Base-by-base conservation (phyloP, 208 protist genomes). In the Leishmania braziliensis region DNA sequence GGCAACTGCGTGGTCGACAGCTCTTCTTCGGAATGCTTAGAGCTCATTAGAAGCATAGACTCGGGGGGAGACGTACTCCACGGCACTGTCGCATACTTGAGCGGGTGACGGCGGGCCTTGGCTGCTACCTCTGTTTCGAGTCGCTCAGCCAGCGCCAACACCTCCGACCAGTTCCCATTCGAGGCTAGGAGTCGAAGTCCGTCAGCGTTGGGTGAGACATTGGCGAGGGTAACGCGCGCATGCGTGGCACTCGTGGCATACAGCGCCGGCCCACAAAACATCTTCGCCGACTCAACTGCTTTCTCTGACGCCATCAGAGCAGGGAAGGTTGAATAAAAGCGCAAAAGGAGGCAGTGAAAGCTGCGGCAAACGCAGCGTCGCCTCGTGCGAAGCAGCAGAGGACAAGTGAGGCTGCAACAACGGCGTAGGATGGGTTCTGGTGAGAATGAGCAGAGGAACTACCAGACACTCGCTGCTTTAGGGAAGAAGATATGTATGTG, bases 111-210 rank as follows among this genome's bases (percentile, higher is more conserved):
- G 14, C 29, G 53, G 51, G 80, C 86, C 62, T 86, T 78, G 26
- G 77, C 76, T 9, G 84, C 80, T 26, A 77, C 85, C 20, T 86
- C 78, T n/a, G 87, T 84, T 63, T 90, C 89, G 43, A 97, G 77
- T 71, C 88, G 83, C 65, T 91, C 82, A 12, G 93, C 92, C 26
- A 96, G 74, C 29, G 78, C 18, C 66, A 90, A 71, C 5, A 96
- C 93, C n/a, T 84, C 86, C 5, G 85, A 89, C 92, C 93, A 97
- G 71, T 93, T 89, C 1, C 88, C 95, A 75, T 94, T 87, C 0
- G 90, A 85, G 0, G 94, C 92, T 10, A 94, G 75, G 23, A 84
- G 20, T 5, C 85, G 80, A 63, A 97, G 68, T 58, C 94, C 92
- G 3, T 93, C 88, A 39, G 92, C 90, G 51, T 78, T 92, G 36